These are phyloP conservation scores for Ilyonectria robusta DNA, from an alignment of 2,329 filamentous ascomycete genomes.

Conservation along the genomic window DNA sequence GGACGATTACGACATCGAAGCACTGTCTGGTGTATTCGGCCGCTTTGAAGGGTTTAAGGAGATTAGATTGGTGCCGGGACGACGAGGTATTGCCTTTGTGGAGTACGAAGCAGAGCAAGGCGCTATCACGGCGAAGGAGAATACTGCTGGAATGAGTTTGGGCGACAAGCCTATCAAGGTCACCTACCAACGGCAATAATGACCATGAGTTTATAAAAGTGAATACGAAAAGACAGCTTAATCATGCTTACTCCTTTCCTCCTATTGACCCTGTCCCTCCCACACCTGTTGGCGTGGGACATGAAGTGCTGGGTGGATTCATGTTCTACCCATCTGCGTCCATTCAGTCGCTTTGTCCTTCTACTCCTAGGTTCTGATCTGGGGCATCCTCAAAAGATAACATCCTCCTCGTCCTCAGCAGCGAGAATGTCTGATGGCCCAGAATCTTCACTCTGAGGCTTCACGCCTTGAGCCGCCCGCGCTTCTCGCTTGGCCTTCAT, in stretches of 20 bases:
- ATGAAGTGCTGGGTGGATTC: neutral
- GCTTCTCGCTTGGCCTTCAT: slow-evolving; percentile 80
- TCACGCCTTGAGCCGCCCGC: slow-evolving; percentile 53
- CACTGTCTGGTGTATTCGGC: slow-evolving; percentile 84
- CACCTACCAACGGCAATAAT: slow-evolving; percentile 92
- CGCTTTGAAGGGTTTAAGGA: slow-evolving; percentile 96
- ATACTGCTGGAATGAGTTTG: slow-evolving; percentile 86
- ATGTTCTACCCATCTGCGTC: neutral
- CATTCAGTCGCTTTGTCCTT: neutral
- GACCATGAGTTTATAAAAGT: neutral
- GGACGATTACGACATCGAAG: slow-evolving; percentile 86
- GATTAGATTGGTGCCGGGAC: slow-evolving; percentile 88
- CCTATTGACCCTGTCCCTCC: neutral
- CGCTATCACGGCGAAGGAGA: slow-evolving; percentile 94
- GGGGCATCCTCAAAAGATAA: slow-evolving; percentile 78
- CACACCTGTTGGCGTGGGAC: neutral
- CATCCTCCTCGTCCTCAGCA: slow-evolving; percentile 84
- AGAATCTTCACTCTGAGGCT: slow-evolving; percentile 56
- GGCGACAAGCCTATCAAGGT: slow-evolving; percentile 88
- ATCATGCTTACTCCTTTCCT: neutral
- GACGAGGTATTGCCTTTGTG: slow-evolving; percentile 93
- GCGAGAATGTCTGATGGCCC: slow-evolving; percentile 76
- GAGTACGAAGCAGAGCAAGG: slow-evolving; percentile 94
- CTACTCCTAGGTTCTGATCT: neutral
- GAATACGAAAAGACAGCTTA: neutral